Evolutionary conservation across 1,284 basidiomycete genomes (phyloP).

Genomic region (Ustilago curta): DNA sequence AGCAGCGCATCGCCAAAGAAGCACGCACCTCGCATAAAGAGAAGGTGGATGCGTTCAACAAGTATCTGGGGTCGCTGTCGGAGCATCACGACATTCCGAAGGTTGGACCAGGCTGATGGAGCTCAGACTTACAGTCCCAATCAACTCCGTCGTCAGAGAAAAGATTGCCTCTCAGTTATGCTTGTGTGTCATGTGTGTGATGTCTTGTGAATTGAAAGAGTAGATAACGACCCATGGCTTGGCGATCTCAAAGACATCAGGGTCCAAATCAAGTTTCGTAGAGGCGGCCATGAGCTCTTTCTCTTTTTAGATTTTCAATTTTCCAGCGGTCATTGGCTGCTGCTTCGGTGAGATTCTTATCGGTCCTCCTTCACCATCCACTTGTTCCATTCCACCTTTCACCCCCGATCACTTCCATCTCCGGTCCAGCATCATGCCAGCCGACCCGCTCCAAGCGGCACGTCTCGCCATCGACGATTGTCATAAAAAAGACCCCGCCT

Average conservation of each 20-base stretch:
- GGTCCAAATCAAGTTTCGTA: background rate
- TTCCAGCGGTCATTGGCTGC: background rate
- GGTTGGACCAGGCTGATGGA: constrained; percentile 71
- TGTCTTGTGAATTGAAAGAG: background rate
- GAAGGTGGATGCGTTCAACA: constrained; percentile 85
- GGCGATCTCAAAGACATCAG: constrained; percentile 3
- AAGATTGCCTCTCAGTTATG: too few relatives aligned
- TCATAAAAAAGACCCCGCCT: constrained; percentile 52
- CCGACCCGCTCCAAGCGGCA: constrained; percentile 33
- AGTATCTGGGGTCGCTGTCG: constrained; percentile 85
- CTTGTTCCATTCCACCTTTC: background rate
- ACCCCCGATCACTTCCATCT: background rate
- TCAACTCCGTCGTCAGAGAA: background rate
- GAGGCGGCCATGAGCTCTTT: too few relatives aligned
- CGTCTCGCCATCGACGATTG: constrained; percentile 49
- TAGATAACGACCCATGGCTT: background rate
- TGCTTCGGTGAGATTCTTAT: constrained; percentile 4
- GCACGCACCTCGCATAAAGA: constrained; percentile 94
- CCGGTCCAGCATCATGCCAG: constrained; percentile 20
- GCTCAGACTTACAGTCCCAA: background rate
- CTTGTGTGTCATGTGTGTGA: background rate
- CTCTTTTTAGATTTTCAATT: constrained; percentile 2
- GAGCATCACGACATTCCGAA: constrained; percentile 95
- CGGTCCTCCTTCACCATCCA: background rate
- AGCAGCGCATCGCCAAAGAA: constrained; percentile 81